Base-by-base conservation (phyloP, 176 grass and related monocot genomes). In the Miscanthus lutarioriparius region DNA sequence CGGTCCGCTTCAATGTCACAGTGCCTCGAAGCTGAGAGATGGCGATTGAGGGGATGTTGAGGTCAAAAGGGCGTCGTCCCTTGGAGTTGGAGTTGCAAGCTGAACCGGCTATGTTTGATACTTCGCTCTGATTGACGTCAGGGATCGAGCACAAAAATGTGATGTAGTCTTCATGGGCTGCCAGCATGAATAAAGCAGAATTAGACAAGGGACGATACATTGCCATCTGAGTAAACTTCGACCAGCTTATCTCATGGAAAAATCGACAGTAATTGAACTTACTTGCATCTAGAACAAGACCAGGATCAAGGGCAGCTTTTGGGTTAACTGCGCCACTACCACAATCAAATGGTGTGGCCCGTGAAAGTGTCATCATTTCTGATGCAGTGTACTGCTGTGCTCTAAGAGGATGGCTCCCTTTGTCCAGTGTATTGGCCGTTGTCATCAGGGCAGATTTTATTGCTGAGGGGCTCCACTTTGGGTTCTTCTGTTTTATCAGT, bases 381-480 rank as follows among this genome's bases (percentile, higher is more conserved):
- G 86, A 85, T 67, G 76, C 43, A 4, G 96, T 79, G 86, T 94
- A 99, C 38, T 99, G 85, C 48, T 99, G 96, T 25, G 96, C 91
- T 78, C 87, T 84, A 66, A 99, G 90, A 83, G 91, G 96, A 67
- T 91, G 88, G 56, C 89, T 92, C 23, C 88, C 91, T 83, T 85
- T 91, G 75, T 99, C 96, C n/a, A 94, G 49, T 22, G 89, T 96
- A 22, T 76, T 94, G 75, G 96, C 89, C 0, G 93, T 99, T 63
- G 96, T 99, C 96, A 99, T 99, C 89, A 99, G 78, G 27, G 96
- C 93, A 16, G 93, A 99, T 72, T 99, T 99, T 65, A 99, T 99
- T 81, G 93, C 91, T 76, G 91, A 87, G 19, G 96, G 96, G 53
- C 93, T 99, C 96, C 96, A 99, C 32, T 96, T 93, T 2, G 96